Evolutionary conservation across 306 rosid species (phyloP).

Genomic region (Mimosa bimucronata): DNA sequence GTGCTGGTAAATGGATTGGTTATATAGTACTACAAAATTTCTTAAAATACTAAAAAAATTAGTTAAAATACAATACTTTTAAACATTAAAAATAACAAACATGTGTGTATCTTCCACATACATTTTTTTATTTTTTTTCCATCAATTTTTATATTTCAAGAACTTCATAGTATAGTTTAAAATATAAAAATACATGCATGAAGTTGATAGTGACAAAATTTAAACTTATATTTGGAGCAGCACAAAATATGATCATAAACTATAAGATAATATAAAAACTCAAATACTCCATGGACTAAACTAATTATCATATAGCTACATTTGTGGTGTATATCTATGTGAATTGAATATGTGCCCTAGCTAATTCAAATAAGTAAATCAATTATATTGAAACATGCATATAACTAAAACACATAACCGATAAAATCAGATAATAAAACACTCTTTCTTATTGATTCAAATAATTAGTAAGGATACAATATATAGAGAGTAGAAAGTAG

Average conservation of each 20-base stretch:
- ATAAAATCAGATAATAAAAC: too few species aligned
- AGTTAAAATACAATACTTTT: background rate
- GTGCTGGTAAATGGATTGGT: background rate
- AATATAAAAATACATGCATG: background rate
- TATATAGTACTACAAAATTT: background rate
- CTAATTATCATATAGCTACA: too few species aligned
- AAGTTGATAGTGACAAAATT: background rate
- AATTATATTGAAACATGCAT: background rate
- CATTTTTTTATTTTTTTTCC: background rate
- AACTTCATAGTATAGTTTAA: background rate
- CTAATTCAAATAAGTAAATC: background rate
- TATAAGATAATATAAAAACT: too few species aligned
- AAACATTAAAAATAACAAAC: background rate
- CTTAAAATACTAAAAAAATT: background rate
- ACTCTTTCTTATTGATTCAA: too few species aligned
- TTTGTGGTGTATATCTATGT: background rate
- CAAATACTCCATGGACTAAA: background rate
- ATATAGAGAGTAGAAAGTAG: too few species aligned
- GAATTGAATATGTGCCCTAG: background rate
- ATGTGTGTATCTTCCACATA: background rate
- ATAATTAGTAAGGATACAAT: too few species aligned
- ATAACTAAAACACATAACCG: background rate
- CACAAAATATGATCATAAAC: background rate
- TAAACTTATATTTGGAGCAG: background rate
- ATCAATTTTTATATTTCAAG: background rate